Percentiles rank a stretch among this genome's conserved stretches.
Evolutionary conservation across 306 rosid species (phyloP).

Genomic region (Cucurbita pepo): DNA sequence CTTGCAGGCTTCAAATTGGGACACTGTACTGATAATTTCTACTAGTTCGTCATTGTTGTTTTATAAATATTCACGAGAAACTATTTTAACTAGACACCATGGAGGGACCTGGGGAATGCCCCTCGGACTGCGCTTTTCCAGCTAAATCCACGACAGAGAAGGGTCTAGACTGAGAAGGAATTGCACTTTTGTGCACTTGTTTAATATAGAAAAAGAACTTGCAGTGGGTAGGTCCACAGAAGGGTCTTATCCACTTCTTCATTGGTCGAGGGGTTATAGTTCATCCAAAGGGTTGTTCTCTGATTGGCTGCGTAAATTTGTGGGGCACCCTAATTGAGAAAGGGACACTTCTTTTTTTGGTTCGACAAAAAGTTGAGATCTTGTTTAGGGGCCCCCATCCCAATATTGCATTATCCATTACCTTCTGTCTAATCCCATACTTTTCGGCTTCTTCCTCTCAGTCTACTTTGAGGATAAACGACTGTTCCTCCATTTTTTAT

Average conservation of each 20-base stretch:
- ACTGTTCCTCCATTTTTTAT: background rate
- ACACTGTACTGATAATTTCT: background rate
- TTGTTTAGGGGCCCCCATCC: background rate
- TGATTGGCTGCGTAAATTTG: conserved; percentile 4
- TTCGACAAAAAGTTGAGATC: conserved; percentile 3
- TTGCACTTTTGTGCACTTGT: conserved; percentile 16
- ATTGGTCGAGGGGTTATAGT: background rate
- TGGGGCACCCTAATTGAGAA: background rate
- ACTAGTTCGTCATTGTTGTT: background rate
- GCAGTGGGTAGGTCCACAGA: background rate
- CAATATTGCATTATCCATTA: background rate
- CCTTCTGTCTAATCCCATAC: conserved; percentile 3
- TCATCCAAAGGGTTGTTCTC: background rate
- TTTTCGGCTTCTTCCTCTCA: background rate
- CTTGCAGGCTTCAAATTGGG: background rate
- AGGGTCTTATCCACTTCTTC: conserved; percentile 3
- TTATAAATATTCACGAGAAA: background rate
- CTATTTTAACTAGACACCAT: background rate
- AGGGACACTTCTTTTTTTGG: background rate
- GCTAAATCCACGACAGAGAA: conserved; percentile 5
- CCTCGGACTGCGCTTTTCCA: conserved; percentile 56
- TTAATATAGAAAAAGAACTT: background rate
- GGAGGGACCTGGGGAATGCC: conserved; percentile 16
- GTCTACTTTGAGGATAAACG: background rate
- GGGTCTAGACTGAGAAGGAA: conserved; percentile 3